phyloP scores from a whole-genome alignment of 192 early-diverging fungal species.

The Coemansia reversa region DNA sequence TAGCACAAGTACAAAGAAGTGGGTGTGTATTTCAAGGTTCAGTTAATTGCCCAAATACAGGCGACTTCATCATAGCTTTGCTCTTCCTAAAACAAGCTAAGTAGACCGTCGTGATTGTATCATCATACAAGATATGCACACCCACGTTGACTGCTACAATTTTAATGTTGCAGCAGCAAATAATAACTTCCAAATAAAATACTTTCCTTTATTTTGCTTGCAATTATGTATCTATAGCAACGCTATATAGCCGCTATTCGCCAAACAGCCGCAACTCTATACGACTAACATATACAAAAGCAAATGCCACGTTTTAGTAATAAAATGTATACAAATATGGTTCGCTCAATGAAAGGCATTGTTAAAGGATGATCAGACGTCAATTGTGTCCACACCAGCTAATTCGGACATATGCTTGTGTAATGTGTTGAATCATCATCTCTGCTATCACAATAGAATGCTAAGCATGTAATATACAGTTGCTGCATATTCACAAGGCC shows the following conservation, averaged over 20 bases:
- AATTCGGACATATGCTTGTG: slow-evolving; percentile 57
- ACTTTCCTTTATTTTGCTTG: not conserved
- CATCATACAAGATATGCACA: slow-evolving; percentile 29
- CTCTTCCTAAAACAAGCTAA: slow-evolving; percentile 53
- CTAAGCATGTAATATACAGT: not conserved
- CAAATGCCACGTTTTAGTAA: not conserved
- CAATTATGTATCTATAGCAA: not conserved
- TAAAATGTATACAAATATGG: not conserved
- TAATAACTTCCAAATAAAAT: not conserved
- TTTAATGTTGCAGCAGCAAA: not conserved
- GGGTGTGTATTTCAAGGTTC: slow-evolving; percentile 14
- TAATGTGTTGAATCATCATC: slow-evolving; percentile 36
- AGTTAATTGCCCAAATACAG: slow-evolving; percentile 45
- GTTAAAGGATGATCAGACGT: slow-evolving; percentile 26
- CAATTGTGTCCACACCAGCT: slow-evolving; percentile 33
- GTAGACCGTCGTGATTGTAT: slow-evolving; percentile 54
- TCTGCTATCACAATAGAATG: slow-evolving; percentile 5
- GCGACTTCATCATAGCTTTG: slow-evolving; percentile 44
- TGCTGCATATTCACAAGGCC: not conserved
- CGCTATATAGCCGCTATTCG: not conserved
- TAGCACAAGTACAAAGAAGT: not conserved
- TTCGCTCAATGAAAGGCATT: not conserved
- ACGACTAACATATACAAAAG: not conserved
- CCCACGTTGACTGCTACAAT: too few species aligned
- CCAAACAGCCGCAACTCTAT: not conserved